Percentiles rank a stretch among this genome's conserved stretches.
phyloP scores from a whole-genome alignment of 1,284 basidiomycete genomes.

The Malassezia sympodialis region DNA sequence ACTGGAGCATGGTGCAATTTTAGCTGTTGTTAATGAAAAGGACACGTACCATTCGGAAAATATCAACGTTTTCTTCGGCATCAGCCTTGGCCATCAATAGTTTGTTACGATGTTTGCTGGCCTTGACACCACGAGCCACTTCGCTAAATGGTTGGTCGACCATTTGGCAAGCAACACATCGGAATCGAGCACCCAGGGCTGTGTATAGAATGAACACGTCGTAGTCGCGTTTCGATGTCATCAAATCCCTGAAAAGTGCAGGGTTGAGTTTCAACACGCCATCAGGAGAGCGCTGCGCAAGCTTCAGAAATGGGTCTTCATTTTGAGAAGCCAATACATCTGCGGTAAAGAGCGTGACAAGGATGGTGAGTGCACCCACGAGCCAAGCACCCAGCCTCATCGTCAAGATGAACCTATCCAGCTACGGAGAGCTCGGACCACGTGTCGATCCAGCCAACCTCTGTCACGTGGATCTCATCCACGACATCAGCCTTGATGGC shows the following conservation, averaged over 20 bases:
- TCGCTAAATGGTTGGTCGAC: constrained; percentile 4
- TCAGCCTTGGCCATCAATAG: constrained; percentile 12
- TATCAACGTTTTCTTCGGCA: constrained; percentile 3
- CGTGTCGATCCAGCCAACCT: background rate
- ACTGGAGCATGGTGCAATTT: constrained; percentile 8
- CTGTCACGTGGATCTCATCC: constrained; percentile 4
- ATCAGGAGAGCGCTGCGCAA: background rate
- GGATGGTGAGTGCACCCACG: constrained; percentile 1
- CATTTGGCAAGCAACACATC: constrained; percentile 12
- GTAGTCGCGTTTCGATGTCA: constrained; percentile 11
- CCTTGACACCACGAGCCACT: constrained; percentile 9
- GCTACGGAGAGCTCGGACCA: constrained; percentile 1
- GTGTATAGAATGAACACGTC: constrained; percentile 12
- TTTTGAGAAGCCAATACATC: background rate
- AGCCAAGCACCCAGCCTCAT: constrained; percentile 8
- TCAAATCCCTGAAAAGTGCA: background rate
- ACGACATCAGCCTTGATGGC: background rate
- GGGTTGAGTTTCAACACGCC: constrained; percentile 11
- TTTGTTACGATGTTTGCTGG: background rate
- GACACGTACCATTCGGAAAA: constrained; percentile 7
- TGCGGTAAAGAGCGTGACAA: background rate
- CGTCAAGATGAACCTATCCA: background rate
- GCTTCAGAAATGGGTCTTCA: background rate
- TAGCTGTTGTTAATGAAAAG: background rate
- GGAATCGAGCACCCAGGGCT: background rate